Evolutionary conservation across 139 green algal species (phyloP), one percentile per base, ranked within the genome.

Genomic region (Yamagishiella unicocca): DNA sequence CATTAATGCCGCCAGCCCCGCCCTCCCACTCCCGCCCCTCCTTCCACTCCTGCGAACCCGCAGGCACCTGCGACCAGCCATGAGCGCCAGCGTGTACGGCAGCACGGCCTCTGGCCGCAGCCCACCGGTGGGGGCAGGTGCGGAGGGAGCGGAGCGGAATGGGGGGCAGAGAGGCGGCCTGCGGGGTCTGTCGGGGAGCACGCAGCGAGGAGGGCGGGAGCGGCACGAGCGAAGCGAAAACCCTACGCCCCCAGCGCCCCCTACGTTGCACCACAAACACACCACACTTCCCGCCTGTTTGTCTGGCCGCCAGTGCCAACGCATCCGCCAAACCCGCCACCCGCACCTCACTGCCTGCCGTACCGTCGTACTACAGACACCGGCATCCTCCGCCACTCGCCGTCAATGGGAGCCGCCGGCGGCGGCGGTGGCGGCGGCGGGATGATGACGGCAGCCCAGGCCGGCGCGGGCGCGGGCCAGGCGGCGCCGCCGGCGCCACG

Each of bases 1-100:
- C 50, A 58, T 58, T 12, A 58, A 17, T 58, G 50, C 17, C 14
- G 12, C 17, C 17, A 17, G 50, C 12, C 50, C 50, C 50, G n/a
- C n/a, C n/a, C 50, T 58, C 14, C 50, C 17, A 17, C 50, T 25
- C 14, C 50, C 50, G 50, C 50, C 50, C 14, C 50, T 17, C 12
- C 50, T 12, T 12, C 50, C 17, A 58, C 50, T 58, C 14, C 50
- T 58, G 50, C 50, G 50, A 58, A n/a, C n/a, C n/a, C n/a, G n/a
- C 66, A 74, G 66, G 66, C 66, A 74, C 66, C 19, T 74, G 66
- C 66, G 66, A 29, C 66, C 66, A 14, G 66, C 31, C 3, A 74
- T 74, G 66, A 74, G 66, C 66, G 66, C 66, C 21, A 74, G 66
- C 7, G n/a, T 74, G 66, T 74, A 74, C 66, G 66, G 66, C 66